Conservation (phyloP, 495 filamentous ascomycete species). For the Aspergillus diversus region DNA sequence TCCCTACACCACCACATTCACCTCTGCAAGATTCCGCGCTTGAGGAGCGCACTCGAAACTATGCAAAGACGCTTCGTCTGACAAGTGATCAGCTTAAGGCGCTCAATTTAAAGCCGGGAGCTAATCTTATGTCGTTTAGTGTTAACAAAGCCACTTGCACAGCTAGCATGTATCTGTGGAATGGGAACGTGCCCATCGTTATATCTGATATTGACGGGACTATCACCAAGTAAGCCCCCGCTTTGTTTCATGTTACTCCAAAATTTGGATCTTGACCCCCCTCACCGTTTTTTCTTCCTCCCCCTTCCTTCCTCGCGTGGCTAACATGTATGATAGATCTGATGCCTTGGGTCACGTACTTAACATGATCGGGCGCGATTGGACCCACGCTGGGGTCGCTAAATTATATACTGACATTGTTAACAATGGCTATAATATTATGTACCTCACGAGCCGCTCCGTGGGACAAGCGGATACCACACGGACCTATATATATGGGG, state of each 20-base stretch:
- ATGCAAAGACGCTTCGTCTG: slow-evolving; percentile 95
- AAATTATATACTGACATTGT: slow-evolving; percentile 97
- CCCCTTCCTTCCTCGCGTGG: not conserved
- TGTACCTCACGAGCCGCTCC: slow-evolving; percentile 94
- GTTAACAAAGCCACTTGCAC: slow-evolving; percentile 92
- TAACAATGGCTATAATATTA: slow-evolving; percentile 96
- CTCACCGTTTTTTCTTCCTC: too few relatives aligned
- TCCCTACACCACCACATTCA: slow-evolving; percentile 78
- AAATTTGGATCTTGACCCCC: not conserved
- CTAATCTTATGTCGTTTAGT: slow-evolving; percentile 92
- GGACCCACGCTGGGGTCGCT: slow-evolving; percentile 95
- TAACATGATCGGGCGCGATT: slow-evolving; percentile 97
- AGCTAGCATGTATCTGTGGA: slow-evolving; percentile 93
- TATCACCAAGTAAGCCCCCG: slow-evolving; percentile 76
- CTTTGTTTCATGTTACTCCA: not conserved
- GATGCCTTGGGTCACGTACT: slow-evolving; percentile 97
- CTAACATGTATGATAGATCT: slow-evolving; percentile 51
- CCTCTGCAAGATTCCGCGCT: slow-evolving; percentile 59
- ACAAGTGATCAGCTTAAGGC: slow-evolving; percentile 95
- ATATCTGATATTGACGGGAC: slow-evolving; percentile 99
- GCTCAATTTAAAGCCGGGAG: slow-evolving; percentile 77
- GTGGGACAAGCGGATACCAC: slow-evolving; percentile 94
- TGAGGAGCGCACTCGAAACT: slow-evolving; percentile 77
- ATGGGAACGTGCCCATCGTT: slow-evolving; percentile 84
- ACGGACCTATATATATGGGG: slow-evolving; percentile 85